Evolutionary conservation across 768 basidiomycete species (phyloP), one percentile per base, ranked within the genome.

Genomic region (Suillus brevipes): DNA sequence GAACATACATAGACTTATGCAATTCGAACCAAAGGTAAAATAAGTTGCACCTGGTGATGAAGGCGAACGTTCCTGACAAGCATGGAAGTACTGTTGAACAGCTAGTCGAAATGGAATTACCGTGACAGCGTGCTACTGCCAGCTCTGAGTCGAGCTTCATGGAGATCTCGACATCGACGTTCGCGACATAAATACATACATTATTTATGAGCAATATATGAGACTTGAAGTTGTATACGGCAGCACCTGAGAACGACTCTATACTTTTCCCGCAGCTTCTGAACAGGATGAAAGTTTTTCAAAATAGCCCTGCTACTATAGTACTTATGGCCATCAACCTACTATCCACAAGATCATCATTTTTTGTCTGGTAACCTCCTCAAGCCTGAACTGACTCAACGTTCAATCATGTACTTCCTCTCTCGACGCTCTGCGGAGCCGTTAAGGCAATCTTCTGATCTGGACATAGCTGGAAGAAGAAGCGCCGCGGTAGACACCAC

Each of bases 401-500:
- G 20, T 57, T 23, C 55, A 36, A 38, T 56, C 61, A 75, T 76
- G 75, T 66, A 62, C 16, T 76, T 77, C 68, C 71, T 76, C 68
- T 68, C 71, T 38, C 71, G 76, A 57, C 75, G 75, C 37, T 66
- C 69, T 50, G 67, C 69, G 47, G 75, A 76, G 52, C 74, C 74
- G 47, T 31, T 67, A 34, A 60, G 50, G 18, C 36, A 55, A 3
- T 52, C 55, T 55, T 67, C 40, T 45, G 64, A 69, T 20, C 59
- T 38, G 60, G 37, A 58, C 23, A 61, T 49, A 14, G 62, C 53
- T 38, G 61, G 61, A 20, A 59, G 36, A 37, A 60, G 43, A 18
- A 60, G 40, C 25, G 25, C 25, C 61, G 61, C 56, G 31, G 18
- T 66, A 13, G 65, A 67, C 25, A 67, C 23, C 23, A 49, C 5